Conservation (phyloP, 2,329 filamentous ascomycete species). For the Penicillium sp. region DNA sequence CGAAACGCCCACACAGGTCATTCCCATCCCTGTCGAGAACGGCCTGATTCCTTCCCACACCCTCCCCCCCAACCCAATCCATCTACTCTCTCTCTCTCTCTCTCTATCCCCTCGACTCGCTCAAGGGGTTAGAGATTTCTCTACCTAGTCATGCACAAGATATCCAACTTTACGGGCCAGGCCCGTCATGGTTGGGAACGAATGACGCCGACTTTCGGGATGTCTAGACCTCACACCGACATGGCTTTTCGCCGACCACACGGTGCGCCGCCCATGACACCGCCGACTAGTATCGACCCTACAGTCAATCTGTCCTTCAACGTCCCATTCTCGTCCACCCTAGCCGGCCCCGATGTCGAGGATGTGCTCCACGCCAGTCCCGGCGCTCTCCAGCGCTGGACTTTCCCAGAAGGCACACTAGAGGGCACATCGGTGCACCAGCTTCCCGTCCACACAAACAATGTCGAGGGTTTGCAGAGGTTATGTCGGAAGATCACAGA, state of each 20-base stretch:
- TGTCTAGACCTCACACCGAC: constrained; percentile 60
- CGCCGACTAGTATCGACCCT: constrained; percentile 70
- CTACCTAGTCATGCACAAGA: constrained; percentile 59
- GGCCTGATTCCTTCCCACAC: constrained; percentile 18
- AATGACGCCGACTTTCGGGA: constrained; percentile 66
- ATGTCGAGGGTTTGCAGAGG: constrained; percentile 74
- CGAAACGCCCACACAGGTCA: constrained; percentile 31
- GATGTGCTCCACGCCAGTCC: constrained; percentile 91
- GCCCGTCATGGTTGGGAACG: constrained; percentile 68
- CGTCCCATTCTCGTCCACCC: constrained; percentile 89
- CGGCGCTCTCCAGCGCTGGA: constrained; percentile 87
- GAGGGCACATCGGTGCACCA: constrained; percentile 84
- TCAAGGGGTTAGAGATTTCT: constrained; percentile 39
- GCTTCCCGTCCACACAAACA: constrained; percentile 86
- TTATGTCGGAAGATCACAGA: constrained; percentile 81
- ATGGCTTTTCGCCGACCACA: constrained; percentile 59
- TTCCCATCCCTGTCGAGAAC: constrained; percentile 38
- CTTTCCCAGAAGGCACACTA: constrained; percentile 81
- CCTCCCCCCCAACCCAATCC: constrained; percentile 7
- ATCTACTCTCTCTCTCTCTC: constrained; percentile 26
- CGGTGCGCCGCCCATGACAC: constrained; percentile 54
- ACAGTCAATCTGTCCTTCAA: constrained; percentile 95
- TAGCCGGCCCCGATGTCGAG: constrained; percentile 88
- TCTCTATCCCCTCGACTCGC: constrained; percentile 36
- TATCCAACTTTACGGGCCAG: constrained; percentile 65